These are phyloP conservation scores for Ensete ventricosum DNA, from an alignment of 176 grass and related monocot genomes.

Conservation along the genomic window DNA sequence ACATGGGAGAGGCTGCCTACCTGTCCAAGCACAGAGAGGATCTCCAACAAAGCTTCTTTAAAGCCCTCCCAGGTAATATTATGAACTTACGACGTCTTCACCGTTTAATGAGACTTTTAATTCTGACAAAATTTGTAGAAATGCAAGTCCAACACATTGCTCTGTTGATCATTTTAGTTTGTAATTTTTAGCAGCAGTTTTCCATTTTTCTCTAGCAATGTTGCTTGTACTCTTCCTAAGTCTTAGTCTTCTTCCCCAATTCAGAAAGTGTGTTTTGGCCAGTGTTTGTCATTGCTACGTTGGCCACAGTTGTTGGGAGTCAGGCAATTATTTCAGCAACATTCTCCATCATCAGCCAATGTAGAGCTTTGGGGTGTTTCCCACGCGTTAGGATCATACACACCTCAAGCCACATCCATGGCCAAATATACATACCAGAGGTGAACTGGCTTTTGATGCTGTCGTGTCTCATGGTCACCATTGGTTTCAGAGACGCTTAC, in stretches of 20 bases:
- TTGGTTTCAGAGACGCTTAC: slow-evolving; percentile 61
- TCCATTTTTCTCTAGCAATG: not conserved
- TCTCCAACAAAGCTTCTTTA: slow-evolving; percentile 86
- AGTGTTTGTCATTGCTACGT: slow-evolving; percentile 59
- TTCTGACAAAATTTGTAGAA: no score
- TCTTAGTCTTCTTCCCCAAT: slow-evolving; percentile 1
- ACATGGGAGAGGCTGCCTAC: slow-evolving; percentile 95
- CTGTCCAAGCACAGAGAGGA: slow-evolving; percentile 74
- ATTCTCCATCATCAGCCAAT: slow-evolving; percentile 86
- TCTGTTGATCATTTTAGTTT: not conserved
- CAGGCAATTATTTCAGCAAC: slow-evolving; percentile 88
- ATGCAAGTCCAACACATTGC: no score
- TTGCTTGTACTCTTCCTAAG: not conserved
- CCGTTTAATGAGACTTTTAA: not conserved
- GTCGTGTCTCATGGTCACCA: slow-evolving; percentile 51
- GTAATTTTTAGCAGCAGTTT: not conserved
- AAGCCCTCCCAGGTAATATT: slow-evolving; percentile 86
- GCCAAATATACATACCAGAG: slow-evolving; percentile 91
- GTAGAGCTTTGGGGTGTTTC: slow-evolving; percentile 74
- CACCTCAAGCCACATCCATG: slow-evolving; percentile 65
- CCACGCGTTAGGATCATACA: slow-evolving; percentile 74
- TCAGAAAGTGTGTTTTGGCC: slow-evolving; percentile 77
- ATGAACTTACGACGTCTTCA: not conserved
- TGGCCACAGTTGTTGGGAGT: slow-evolving; percentile 75
- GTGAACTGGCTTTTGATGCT: slow-evolving; percentile 78